Percentiles rank a stretch among this genome's conserved stretches.
phyloP scores from a whole-genome alignment of 1,284 basidiomycete species.

The Boletus mariae region DNA sequence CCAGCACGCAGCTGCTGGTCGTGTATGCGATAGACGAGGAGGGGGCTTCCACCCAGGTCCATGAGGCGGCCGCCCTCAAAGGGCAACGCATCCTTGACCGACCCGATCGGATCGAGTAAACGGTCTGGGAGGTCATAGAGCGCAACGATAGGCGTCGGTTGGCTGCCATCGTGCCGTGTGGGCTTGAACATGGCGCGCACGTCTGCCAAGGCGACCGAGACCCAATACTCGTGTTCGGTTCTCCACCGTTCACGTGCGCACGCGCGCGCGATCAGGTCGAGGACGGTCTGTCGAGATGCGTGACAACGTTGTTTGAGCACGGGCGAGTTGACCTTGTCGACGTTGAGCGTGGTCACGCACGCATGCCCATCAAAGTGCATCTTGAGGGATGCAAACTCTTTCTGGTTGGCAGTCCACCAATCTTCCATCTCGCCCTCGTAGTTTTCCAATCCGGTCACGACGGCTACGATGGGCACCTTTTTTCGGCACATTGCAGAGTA shows the following conservation, averaged over 20 bases:
- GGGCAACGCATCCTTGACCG: slow-evolving; percentile 10
- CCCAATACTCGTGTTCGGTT: slow-evolving; percentile 20
- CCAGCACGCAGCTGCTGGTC: slow-evolving; percentile 23
- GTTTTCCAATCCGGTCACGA: slow-evolving; percentile 31
- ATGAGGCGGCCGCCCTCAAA: slow-evolving; percentile 22
- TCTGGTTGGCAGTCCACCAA: slow-evolving; percentile 30
- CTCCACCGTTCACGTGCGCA: slow-evolving; percentile 25
- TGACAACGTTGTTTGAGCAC: slow-evolving; percentile 26
- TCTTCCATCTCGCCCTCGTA: slow-evolving; percentile 29
- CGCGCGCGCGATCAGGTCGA: slow-evolving; percentile 18
- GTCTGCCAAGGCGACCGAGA: slow-evolving; percentile 20
- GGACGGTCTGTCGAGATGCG: slow-evolving; percentile 20
- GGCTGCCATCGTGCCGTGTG: slow-evolving; percentile 1
- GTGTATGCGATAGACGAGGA: slow-evolving; percentile 23
- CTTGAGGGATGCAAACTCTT: slow-evolving; percentile 21
- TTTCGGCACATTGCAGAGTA: slow-evolving; percentile 33
- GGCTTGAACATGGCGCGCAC: slow-evolving; percentile 24
- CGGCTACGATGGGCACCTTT: slow-evolving; percentile 29
- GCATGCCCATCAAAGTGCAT: slow-evolving; percentile 33
- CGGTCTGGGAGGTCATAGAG: slow-evolving; percentile 23
- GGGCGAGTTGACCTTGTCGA: slow-evolving; percentile 29
- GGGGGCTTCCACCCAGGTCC: slow-evolving; percentile 15
- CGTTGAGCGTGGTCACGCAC: slow-evolving; percentile 28
- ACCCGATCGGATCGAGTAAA: slow-evolving; percentile 1
- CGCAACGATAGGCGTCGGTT: slow-evolving; percentile 16